phyloP scores from a whole-genome alignment of 192 early-diverging fungal genomes.

The Umbelopsis ramanniana region DNA sequence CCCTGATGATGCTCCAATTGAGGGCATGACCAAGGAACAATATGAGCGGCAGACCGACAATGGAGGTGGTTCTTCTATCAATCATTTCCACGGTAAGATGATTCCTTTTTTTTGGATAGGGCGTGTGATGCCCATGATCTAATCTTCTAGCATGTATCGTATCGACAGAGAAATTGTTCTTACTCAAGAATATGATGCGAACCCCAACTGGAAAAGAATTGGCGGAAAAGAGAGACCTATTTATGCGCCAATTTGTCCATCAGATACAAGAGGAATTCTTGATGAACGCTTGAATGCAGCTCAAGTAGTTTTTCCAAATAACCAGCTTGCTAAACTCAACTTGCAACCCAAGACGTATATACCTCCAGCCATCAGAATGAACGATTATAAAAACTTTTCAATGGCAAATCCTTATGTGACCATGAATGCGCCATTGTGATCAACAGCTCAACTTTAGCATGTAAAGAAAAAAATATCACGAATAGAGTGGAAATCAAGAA shows the following conservation, averaged over 20 bases:
- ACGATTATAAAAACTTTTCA: no score
- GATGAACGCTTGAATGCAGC: neutral
- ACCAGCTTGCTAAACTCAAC: neutral
- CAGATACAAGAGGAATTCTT: constrained; percentile 60
- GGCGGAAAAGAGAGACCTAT: constrained; percentile 59
- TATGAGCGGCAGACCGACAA: constrained; percentile 56
- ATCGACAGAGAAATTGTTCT: constrained; percentile 67
- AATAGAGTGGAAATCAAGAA: no score
- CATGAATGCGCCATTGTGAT: no score
- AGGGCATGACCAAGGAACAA: constrained; percentile 63
- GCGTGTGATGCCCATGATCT: no score
- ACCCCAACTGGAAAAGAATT: constrained; percentile 56
- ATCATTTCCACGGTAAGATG: constrained; percentile 67
- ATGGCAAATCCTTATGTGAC: no score
- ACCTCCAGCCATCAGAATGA: no score
- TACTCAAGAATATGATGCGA: constrained; percentile 67
- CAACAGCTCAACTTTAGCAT: no score
- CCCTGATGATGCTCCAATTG: constrained; percentile 50
- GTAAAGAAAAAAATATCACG: no score
- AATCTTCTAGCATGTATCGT: no score
- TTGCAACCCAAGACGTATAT: neutral
- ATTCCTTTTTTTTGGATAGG: no score
- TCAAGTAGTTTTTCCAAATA: neutral
- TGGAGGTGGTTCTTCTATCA: constrained; percentile 58
- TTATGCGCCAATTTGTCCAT: constrained; percentile 60